phyloP scores from a whole-genome alignment of 2,329 filamentous ascomycete genomes.

The Colletotrichum graminicola region DNA sequence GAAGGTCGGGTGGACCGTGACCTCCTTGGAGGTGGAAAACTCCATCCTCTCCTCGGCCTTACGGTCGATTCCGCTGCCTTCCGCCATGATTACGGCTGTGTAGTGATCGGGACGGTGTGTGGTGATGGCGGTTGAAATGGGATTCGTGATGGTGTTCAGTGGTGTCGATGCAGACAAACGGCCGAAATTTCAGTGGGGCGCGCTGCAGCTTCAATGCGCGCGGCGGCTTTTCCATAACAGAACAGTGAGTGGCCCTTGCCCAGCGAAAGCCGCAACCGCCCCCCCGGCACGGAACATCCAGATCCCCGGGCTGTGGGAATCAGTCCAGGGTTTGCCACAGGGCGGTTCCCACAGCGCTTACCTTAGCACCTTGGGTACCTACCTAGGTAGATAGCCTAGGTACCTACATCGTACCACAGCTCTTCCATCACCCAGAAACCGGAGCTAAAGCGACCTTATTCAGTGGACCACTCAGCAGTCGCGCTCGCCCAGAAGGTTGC shows the following conservation, averaged over 20 bases:
- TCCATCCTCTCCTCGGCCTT: slow-evolving; percentile 97
- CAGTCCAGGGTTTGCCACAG: background rate
- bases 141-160: background rate
- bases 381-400: background rate
- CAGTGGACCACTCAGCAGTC: slow-evolving; percentile 32
- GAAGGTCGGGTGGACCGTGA: slow-evolving; percentile 93
- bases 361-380: background rate
- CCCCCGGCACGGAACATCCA: slow-evolving; percentile 29
- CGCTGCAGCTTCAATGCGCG: slow-evolving; percentile 29
- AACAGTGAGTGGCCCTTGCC: background rate
- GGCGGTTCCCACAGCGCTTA: slow-evolving; percentile 8
- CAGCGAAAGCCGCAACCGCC: background rate
- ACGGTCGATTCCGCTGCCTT: slow-evolving; percentile 82
- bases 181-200: slow-evolving; percentile 40
- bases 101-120: background rate
- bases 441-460: slow-evolving; percentile 41
- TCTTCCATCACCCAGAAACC: slow-evolving; percentile 10
- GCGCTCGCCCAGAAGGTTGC: slow-evolving; percentile 3
- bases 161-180: background rate
- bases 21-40: slow-evolving; percentile 98
- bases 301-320: slow-evolving; percentile 4
- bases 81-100: slow-evolving; percentile 77
- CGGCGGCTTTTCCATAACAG: background rate
- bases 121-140: background rate
- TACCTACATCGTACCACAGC: slow-evolving; percentile 6